phyloP scores from a whole-genome alignment of 495 filamentous ascomycete genomes.

The Xylaria sp. region DNA sequence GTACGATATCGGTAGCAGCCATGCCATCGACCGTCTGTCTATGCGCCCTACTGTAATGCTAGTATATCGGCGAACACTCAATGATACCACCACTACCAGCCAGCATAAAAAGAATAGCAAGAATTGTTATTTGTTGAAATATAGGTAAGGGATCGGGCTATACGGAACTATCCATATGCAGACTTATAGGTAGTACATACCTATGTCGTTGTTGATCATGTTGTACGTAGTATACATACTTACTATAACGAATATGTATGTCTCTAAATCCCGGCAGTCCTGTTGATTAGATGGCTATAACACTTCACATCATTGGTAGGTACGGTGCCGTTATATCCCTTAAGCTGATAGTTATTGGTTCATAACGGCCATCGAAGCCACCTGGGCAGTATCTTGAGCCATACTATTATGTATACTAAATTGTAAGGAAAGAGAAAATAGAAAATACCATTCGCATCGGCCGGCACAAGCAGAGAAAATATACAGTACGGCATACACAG shows the following conservation, averaged over 20 bases:
- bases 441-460: not conserved
- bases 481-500: slow-evolving; percentile 3
- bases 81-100: slow-evolving; percentile 2
- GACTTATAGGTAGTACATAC: too few relatives aligned
- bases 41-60: not conserved
- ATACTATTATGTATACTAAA: too few relatives aligned
- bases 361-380: too few relatives aligned
- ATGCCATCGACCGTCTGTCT: not conserved
- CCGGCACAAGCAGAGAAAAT: not conserved
- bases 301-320: too few relatives aligned
- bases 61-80: not conserved
- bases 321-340: too few relatives aligned
- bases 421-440: not conserved
- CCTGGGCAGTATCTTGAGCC: too few relatives aligned
- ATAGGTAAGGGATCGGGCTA: slow-evolving; percentile 15
- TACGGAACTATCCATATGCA: slow-evolving; percentile 17
- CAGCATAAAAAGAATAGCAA: slow-evolving; percentile 7
- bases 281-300: not conserved
- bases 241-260: too few relatives aligned
- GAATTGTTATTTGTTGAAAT: not conserved
- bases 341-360: too few relatives aligned
- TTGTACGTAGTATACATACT: not conserved
- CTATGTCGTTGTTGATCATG: slow-evolving; percentile 6
- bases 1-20: slow-evolving; percentile 3
- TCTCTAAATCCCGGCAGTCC: not conserved